Evolutionary conservation across 1,284 basidiomycete genomes (phyloP), one percentile per base, ranked within the genome.

Genomic region (Agroathelia rolfsii): DNA sequence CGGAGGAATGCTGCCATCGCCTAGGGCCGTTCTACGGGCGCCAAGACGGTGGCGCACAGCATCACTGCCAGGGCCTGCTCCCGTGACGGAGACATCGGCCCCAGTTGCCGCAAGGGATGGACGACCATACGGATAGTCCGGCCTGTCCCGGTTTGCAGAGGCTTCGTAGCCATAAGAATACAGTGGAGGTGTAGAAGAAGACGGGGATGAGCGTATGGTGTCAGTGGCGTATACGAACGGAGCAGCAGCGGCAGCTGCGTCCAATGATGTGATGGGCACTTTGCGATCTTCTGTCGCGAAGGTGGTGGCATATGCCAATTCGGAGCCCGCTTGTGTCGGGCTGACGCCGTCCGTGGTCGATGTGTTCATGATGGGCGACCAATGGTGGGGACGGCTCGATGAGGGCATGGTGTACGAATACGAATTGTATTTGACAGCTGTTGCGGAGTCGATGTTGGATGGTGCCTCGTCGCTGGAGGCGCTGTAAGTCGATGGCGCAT

Each of bases 201-300:
- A 64, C 21, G 78, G 77, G n/a, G 79, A 82, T 42, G 81, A 64
- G 12, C 80, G 80, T 33, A 80, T 75, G 50, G 75, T 80, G 37
- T 61, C 61, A 13, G 76, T n/a, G n/a, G n/a, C 62, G 49, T 78
- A 80, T 31, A 74, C 62, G 49, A 81, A 82, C 8, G 74, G 65
- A 5, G 72, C 63, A n/a, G n/a, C n/a, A n/a, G n/a, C n/a, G n/a
- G n/a, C n/a, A n/a, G n/a, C n/a, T 23, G 63, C 58, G 41, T 80
- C 72, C 36, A 76, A 55, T 34, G 59, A 63, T 40, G 64, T 64
- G 32, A 79, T 46, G 22, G 67, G 44, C 23, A 68, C 55, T 51
- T 83, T 80, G 39, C 75, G 72, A 35, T 82, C 79, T 26, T 77
- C 73, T 17, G 59, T 55, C 20, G 65, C 54, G 45, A 70, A 73